Evolutionary conservation across 192 early-diverging fungal species (phyloP), one percentile per base, ranked within the genome.

Genomic region (Coemansia furcata): DNA sequence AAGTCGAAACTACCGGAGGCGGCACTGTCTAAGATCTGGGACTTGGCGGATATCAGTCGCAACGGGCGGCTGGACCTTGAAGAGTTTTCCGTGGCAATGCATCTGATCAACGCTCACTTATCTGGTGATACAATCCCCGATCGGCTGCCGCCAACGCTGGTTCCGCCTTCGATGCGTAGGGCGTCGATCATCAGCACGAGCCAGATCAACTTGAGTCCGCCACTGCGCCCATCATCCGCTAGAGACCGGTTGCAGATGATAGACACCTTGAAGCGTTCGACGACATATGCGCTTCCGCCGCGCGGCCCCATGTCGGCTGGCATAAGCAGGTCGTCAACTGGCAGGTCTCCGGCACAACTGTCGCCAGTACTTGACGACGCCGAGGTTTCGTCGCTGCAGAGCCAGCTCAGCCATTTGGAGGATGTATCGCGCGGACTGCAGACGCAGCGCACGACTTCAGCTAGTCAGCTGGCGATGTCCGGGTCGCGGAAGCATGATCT

Each of bases 1-100:
- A 91, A 91, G 66, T 93, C 93, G 4, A 86, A 89, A 54, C 78
- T 96, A 44, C 83, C 89, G 0, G 85, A 87, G 33, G 59, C 79
- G 1, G 84, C 76, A 1, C 73, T 96, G 54, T 93, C 92, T 19
- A 84, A 88, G 54, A 89, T 96, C 52, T 96, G 94, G 89, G 90
- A 92, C 46, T 81, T 94, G 55, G 82, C 90, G 0, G 89, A 92
- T 66, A 87, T 84, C 36, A 81, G 76, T 17, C 84, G 85, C 65
- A 77, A 79, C 49, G 90, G 91, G 1, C 76, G 72, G 35, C 80
- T 93, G 15, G 85, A 78, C 36, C 76, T 84, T 38, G 88, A 93
- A 32, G 89, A 92, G 75, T 94, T 93, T 78, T 88, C 89, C 2
- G 88, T 94, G 11, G 89, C 92, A 4, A 91, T 94, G 91, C 82